These are phyloP conservation scores for Oryza nivara DNA, from an alignment of 176 grass and related monocot genomes.

Conservation along the genomic window DNA sequence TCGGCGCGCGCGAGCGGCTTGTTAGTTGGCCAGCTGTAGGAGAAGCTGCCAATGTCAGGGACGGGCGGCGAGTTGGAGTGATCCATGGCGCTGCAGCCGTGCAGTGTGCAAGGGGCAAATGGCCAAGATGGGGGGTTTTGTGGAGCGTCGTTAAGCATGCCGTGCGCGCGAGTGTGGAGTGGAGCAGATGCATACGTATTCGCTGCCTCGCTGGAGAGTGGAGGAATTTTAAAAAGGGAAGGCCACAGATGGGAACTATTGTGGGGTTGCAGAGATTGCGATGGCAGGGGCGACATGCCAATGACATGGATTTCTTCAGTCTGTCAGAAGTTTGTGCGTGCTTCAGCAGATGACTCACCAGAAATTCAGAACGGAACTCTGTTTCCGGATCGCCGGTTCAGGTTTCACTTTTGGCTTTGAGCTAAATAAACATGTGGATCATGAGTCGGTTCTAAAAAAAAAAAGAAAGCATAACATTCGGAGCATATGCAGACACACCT, in stretches of 20 bases:
- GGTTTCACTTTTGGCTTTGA: background rate
- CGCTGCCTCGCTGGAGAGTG: background rate
- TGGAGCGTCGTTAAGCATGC: background rate
- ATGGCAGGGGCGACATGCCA: background rate
- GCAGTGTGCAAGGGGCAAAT: background rate
- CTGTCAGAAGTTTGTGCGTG: background rate
- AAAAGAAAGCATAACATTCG: too few species aligned
- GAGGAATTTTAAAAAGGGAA: background rate
- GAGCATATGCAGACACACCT: too few species aligned
- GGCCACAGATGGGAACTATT: background rate
- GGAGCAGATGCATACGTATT: background rate
- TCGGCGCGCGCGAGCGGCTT: background rate
- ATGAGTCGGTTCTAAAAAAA: too few species aligned
- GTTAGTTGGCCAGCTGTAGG: constrained; percentile 51
- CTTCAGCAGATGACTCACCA: background rate
- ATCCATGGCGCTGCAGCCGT: constrained; percentile 37
- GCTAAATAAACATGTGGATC: too few species aligned
- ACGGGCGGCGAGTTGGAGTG: background rate
- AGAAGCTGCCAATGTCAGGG: constrained; percentile 56
- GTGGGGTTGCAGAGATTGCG: background rate
- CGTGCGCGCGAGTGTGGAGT: background rate
- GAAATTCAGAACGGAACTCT: too few species aligned
- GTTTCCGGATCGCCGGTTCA: background rate
- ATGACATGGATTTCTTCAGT: background rate
- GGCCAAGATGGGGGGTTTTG: background rate